Base-by-base conservation (phyloP, 192 early-diverging fungal species). In the Entomortierella parvispora region DNA sequence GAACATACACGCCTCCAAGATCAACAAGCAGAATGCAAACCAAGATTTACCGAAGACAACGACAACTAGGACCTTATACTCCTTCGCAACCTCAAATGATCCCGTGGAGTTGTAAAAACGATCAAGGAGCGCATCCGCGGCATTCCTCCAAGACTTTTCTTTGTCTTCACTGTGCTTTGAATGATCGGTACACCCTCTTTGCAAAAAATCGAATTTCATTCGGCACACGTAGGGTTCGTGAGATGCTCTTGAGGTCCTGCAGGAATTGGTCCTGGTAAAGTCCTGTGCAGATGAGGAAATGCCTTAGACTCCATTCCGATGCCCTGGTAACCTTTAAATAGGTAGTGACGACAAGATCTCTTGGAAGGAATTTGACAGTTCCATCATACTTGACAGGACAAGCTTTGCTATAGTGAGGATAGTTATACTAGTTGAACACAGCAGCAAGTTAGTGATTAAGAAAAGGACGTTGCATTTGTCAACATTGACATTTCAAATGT, bases 41-140 rank as follows among this genome's bases (percentile, higher is more conserved):
- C 26, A 29, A 15, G 26, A 10, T 11, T 29, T 29, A 53, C 51
- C 57, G 42, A 44, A 58, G 26, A 58, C 57, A 6, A 58, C 28
- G 23, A 58, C 42, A 12, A 44, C 4, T 8, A 58, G 20, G 57
- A 58, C 42, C 7, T 22, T 45, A 42, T 58, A 58, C 20, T 44
- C 42, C 12, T 45, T 58, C 11, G 57, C 57, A 28, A 58, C 44
- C 14, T 44, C 57, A 15, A 44, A 58, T 4, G 57, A 40, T 28
- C 57, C 57, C 1, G 37, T 45, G 4, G 57, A 58, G 23, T 44
- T 40, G 25, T 58, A 58, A 12, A 44, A 58, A 11, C 57, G 57
- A 17, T 55, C 58, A 14, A 69, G 58, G 0, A 69, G 31, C 9
- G 68, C 68, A 31, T 69, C 68, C 44, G 58, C 58, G 8, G 68